These are phyloP conservation scores for Durio zibethinus DNA, from an alignment of 345 rosid genomes.

Conservation along the genomic window DNA sequence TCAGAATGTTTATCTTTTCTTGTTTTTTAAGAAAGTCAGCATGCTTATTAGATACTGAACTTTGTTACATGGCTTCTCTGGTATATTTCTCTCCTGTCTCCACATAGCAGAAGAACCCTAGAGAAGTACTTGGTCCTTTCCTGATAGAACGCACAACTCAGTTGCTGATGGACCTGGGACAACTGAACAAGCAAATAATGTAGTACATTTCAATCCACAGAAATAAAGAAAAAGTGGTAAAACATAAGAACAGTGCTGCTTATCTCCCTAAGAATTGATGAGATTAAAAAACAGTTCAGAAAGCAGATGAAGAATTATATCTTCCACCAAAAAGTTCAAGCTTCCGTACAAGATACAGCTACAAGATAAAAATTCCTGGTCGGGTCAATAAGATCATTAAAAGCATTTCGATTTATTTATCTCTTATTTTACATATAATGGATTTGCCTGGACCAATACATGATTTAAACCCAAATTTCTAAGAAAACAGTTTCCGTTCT, in stretches of 20 bases:
- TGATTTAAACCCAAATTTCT: background rate
- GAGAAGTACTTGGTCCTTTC: slow-evolving; percentile 40
- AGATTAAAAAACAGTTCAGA: background rate
- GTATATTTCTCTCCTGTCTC: slow-evolving; percentile 26
- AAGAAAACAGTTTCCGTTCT: slow-evolving; percentile 6
- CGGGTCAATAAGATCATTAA: too few relatives aligned
- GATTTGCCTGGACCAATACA: too few relatives aligned
- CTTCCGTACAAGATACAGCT: background rate
- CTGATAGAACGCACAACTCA: slow-evolving; percentile 16
- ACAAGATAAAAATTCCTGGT: too few relatives aligned
- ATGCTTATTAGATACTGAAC: slow-evolving; percentile 29
- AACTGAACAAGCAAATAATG: background rate
- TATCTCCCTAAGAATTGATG: background rate
- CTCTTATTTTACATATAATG: too few relatives aligned
- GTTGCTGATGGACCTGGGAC: slow-evolving; percentile 1
- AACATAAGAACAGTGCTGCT: background rate
- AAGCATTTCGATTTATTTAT: too few relatives aligned
- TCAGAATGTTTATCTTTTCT: background rate
- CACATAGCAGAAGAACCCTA: slow-evolving; percentile 23
- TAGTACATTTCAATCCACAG: slow-evolving; percentile 4
- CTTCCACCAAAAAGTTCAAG: slow-evolving; percentile 4
- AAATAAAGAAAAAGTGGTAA: slow-evolving; percentile 10
- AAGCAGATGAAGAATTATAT: background rate
- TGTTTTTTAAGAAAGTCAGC: background rate
- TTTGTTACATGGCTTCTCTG: slow-evolving; percentile 17